A percentile compares a stretch with the other conserved stretches of the same genome.
Conservation (phyloP, 2,329 filamentous ascomycete species). For the Paramyrothecium sp. region DNA sequence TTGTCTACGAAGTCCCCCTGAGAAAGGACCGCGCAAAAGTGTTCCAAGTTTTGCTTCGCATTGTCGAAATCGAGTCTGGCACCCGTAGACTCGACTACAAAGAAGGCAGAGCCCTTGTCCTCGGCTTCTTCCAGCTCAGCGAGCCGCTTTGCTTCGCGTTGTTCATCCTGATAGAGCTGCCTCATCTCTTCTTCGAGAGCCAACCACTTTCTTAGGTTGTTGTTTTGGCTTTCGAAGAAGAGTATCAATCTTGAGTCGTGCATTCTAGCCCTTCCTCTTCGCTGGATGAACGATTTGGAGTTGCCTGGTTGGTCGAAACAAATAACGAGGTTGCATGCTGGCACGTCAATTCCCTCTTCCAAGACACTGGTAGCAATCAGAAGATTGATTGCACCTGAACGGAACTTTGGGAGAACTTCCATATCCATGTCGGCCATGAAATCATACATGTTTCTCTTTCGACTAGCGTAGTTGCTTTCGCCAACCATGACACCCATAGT, state of each 20-base stretch:
- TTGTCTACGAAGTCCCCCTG: conserved; percentile 59
- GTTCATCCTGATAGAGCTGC: conserved; percentile 63
- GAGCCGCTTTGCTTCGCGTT: conserved; percentile 46
- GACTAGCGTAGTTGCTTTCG: conserved; percentile 35
- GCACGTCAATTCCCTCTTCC: conserved; percentile 68
- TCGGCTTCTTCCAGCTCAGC: conserved; percentile 45
- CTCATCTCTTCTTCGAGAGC: conserved; percentile 73
- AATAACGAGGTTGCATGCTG: conserved; percentile 60
- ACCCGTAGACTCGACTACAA: conserved; percentile 42
- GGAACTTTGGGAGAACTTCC: conserved; percentile 45
- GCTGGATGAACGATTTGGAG: conserved; percentile 58
- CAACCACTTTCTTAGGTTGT: conserved; percentile 53
- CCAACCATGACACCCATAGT: conserved; percentile 56
- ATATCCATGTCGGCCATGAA: conserved; percentile 28
- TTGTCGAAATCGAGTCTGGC: conserved; percentile 72
- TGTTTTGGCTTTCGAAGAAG: conserved; percentile 31
- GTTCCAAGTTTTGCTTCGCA: conserved; percentile 72
- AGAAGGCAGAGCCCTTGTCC: conserved; percentile 17
- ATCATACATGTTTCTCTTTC: conserved; percentile 40
- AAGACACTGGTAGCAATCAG: conserved; percentile 63
- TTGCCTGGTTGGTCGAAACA: conserved; percentile 52
- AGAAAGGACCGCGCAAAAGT: conserved; percentile 71
- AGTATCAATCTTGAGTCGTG: conserved; percentile 49
- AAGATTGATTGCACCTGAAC: conserved; percentile 52
- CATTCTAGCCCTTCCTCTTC: conserved; percentile 53